These are phyloP conservation scores for Pittosporum tobira DNA, from an alignment of 129 eudicot species.

Conservation along the genomic window DNA sequence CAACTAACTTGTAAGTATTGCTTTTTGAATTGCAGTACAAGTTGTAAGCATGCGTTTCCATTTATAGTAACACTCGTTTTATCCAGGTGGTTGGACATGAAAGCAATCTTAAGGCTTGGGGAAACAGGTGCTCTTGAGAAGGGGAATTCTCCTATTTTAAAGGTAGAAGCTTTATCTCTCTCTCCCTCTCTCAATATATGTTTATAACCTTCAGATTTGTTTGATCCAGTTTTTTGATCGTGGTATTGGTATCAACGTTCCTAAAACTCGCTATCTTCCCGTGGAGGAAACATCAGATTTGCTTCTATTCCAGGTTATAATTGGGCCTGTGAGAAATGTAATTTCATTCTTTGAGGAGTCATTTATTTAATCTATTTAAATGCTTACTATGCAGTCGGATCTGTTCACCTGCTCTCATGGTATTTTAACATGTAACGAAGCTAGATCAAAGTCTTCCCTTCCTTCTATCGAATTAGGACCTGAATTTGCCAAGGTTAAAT, in stretches of 20 bases:
- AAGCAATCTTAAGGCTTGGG: slow-evolving; percentile 5
- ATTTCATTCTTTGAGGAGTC: not conserved
- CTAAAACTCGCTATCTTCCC: slow-evolving; percentile 8
- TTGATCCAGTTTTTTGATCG: not conserved
- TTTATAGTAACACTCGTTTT: slow-evolving; percentile 1
- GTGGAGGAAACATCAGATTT: slow-evolving; percentile 47
- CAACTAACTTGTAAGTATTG: slow-evolving; percentile 50
- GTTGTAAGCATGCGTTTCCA: slow-evolving; percentile 6
- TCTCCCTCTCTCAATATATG: no score
- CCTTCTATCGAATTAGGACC: slow-evolving; percentile 9
- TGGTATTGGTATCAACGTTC: slow-evolving; percentile 3
- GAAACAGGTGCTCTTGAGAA: not conserved
- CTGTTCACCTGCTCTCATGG: slow-evolving; percentile 6
- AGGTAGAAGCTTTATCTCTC: not conserved
- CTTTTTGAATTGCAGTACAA: not conserved
- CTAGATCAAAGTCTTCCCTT: not conserved
- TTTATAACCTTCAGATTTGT: not conserved
- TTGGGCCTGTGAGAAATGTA: not conserved
- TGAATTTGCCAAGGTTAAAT: slow-evolving; percentile 1
- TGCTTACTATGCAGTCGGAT: slow-evolving; percentile 2
- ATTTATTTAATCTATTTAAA: not conserved
- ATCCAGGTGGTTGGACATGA: slow-evolving; percentile 68
- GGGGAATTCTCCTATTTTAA: not conserved
- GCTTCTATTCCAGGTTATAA: slow-evolving; percentile 57
- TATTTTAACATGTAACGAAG: not conserved